Conservation (phyloP, 1,139 yeast species). For the Yamadazyma diospyri region DNA sequence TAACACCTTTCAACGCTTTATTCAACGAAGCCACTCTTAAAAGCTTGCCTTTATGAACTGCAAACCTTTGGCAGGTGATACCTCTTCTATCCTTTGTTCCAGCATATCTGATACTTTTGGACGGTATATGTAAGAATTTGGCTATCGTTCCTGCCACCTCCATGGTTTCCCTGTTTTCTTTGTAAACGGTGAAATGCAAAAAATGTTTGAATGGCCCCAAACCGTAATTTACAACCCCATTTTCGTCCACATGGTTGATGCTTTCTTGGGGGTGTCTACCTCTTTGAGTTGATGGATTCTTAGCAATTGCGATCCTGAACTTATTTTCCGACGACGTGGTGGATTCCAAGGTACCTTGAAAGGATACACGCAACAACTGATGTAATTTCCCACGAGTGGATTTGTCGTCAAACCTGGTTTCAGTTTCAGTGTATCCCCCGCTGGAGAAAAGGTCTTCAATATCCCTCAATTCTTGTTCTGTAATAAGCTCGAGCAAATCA, state of each 20-base stretch:
- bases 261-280: slow-evolving; percentile 36
- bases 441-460: slow-evolving; percentile 54
- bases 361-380: slow-evolving; percentile 69
- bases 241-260: slow-evolving; percentile 48
- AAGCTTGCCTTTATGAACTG: slow-evolving; percentile 69
- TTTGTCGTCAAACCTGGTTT: slow-evolving; percentile 60
- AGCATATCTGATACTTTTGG: slow-evolving; percentile 71
- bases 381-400: slow-evolving; percentile 72
- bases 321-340: slow-evolving; percentile 68
- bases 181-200: slow-evolving; percentile 78
- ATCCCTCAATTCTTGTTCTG: slow-evolving; percentile 54
- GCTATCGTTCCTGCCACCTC: slow-evolving; percentile 79
- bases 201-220: slow-evolving; percentile 67
- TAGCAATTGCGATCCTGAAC: slow-evolving; percentile 54
- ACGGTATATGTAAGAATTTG: slow-evolving; percentile 68
- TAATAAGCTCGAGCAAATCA: slow-evolving; percentile 51
- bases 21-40: slow-evolving; percentile 77
- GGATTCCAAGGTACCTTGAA: slow-evolving; percentile 73
- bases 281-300: slow-evolving; percentile 29
- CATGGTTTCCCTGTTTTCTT: slow-evolving; percentile 97
- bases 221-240: slow-evolving; percentile 49
- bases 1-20: slow-evolving; percentile 66
- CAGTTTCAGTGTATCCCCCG: slow-evolving; percentile 61
- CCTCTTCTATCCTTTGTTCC: slow-evolving; percentile 98
- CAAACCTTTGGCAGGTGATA: slow-evolving; percentile 83